Evolutionary conservation across 2,329 filamentous ascomycete genomes (phyloP), one percentile per base, ranked within the genome.

Genomic region (Aspergillus uvarum): DNA sequence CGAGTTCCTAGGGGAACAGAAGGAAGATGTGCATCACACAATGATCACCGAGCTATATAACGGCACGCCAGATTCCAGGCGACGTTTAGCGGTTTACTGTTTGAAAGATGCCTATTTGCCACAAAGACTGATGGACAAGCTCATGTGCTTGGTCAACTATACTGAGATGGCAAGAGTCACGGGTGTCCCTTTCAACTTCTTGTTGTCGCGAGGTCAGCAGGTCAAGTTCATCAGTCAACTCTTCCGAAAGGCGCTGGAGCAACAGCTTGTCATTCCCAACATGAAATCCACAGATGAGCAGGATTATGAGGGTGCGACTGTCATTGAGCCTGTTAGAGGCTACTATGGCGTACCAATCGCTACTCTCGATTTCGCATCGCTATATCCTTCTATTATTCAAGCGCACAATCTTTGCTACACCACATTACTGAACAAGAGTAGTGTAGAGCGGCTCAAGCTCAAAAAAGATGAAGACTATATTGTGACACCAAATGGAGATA

Each of bases 81-180:
- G 96, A 69, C 88, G 95, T 77, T 80, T 99, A 52, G 95, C 95
- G 1, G 86, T 99, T 1, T 99, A 99, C 80, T 99, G 95, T 78
- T 78, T 99, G 66, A 99, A 99, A 77, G 96, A 99, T 79, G 95
- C 95, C 0, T 99, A 96, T 70, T 82, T 99, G 3, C 95, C 95
- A 1, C 93, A 98, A 72, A 82, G 96, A 61, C 78, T 99, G 54
- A 93, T 99, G 88, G 95, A 99, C 73, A 99, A 99, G 76, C 82
- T 99, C 26, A 98, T 96, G 72, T 98, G 95, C 77, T 82, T 99
- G n/a, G 90, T 96, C 77, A 99, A 99, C 74, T 98, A 98, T 72
- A 98, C 95, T 0, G 95, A 99, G 79, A 99, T 99, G 95, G 94
- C 95, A 59, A 95, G 95, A 86, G 95, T 99, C 77, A 99, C 96